Evolutionary conservation across 192 early-diverging fungal genomes (phyloP).

Genomic region (Coemansia sp.): DNA sequence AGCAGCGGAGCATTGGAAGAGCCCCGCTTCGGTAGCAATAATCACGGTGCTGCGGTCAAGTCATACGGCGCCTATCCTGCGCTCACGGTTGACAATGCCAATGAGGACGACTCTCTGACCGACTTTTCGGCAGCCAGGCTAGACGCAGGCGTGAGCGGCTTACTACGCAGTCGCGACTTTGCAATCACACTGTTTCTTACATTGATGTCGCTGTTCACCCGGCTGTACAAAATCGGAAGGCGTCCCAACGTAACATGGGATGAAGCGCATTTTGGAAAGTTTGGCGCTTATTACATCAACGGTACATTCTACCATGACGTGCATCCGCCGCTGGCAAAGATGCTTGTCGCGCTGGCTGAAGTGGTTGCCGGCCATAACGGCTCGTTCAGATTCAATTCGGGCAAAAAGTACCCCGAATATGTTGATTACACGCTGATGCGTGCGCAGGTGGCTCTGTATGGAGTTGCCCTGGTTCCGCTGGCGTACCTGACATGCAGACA

Average conservation of each 20-base stretch:
- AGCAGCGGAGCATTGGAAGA: background rate
- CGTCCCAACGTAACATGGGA: constrained; percentile 70
- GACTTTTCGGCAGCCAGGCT: constrained; percentile 35
- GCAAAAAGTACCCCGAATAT: constrained; percentile 62
- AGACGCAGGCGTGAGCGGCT: constrained; percentile 27
- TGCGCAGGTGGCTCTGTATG: constrained; percentile 62
- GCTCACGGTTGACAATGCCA: constrained; percentile 4
- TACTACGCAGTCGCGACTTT: constrained; percentile 53
- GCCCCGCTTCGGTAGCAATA: background rate
- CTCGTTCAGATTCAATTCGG: constrained; percentile 67
- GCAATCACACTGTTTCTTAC: constrained; percentile 59
- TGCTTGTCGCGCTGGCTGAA: constrained; percentile 68
- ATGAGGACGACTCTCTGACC: constrained; percentile 6
- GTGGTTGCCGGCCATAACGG: constrained; percentile 67
- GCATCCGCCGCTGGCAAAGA: constrained; percentile 90
- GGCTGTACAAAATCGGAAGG: constrained; percentile 62
- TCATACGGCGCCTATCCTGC: constrained; percentile 42
- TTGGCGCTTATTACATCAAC: constrained; percentile 90
- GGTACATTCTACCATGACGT: constrained; percentile 96
- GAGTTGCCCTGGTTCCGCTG: constrained; percentile 66
- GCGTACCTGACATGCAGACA: constrained; percentile 69
- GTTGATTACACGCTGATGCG: constrained; percentile 69
- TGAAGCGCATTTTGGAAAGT: constrained; percentile 68
- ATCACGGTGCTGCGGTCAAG: constrained; percentile 11
- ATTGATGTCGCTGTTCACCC: constrained; percentile 64